Evolutionary conservation across 2,329 filamentous ascomycete genomes (phyloP), one percentile per base, ranked within the genome.

Genomic region (Xylariaceae sp.): DNA sequence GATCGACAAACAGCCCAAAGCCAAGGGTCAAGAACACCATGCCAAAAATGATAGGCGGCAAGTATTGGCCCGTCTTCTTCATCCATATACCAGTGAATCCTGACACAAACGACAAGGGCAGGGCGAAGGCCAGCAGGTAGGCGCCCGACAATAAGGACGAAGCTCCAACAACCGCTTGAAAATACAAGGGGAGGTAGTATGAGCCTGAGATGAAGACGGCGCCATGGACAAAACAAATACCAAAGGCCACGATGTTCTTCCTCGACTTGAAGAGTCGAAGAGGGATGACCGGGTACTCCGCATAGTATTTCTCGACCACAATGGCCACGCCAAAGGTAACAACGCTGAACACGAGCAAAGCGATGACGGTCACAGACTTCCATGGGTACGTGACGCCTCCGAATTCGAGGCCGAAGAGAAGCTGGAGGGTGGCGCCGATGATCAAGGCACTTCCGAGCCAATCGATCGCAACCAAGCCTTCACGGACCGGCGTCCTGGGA

Each of bases 171-270:
- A 82, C 74, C 39, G 78, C 73, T 59, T 87, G 83, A 63, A 85
- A 85, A 34, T 94, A 95, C 2, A 94, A 71, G 0, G 87, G 87
- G 4, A 94, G 70, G 65, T 85, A 94, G 69, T 90, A 94, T 46
- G 76, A 78, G 19, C 76, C 78, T 1, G 82, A 76, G 54, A 90
- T 88, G 67, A 90, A 90, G 48, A 84, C 78, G 50, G 82, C 75
- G 31, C 82, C 82, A 59, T 94, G 86, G 46, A 76, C 72, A 63
- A 88, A 87, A 50, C 79, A 81, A 30, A 84, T 69, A 3, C 65
- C 61, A 11, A 88, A 76, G 3, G 78, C 69, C 7, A 83, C 78
- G 19, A 83, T 55, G 57, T 85, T 88, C 19, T 78, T 82, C 24
- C 69, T 63, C 31, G 75, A 70, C 23, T 67, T 69, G 66, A 94